A percentile compares a stretch with the other conserved stretches of the same genome.
Conservation (phyloP, 2,329 filamentous ascomycete species). For the Trichoderma lentiforme region DNA sequence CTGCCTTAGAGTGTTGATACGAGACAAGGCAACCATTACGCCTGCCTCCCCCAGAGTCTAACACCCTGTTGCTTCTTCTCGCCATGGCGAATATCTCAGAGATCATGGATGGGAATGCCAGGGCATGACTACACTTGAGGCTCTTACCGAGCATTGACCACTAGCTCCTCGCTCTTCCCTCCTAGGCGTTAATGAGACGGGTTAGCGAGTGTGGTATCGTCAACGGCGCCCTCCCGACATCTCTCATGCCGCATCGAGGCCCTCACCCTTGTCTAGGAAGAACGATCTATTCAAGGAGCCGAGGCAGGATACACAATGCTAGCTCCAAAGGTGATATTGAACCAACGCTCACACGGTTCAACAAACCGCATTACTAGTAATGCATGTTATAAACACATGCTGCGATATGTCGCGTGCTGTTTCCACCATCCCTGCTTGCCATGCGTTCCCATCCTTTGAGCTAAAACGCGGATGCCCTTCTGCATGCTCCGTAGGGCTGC, state of each 20-base stretch:
- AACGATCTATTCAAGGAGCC: not conserved
- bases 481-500: slow-evolving; percentile 9
- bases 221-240: not conserved
- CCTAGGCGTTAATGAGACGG: not conserved
- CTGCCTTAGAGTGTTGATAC: not conserved
- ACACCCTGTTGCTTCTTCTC: not conserved
- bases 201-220: not conserved
- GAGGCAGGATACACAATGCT: not conserved
- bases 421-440: not conserved
- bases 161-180: not conserved
- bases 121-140: not conserved
- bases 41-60: not conserved
- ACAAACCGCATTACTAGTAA: not conserved
- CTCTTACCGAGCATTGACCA: not conserved
- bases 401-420: not conserved
- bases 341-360: not conserved
- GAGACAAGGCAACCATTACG: not conserved
- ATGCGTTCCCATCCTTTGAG: not conserved
- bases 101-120: not conserved
- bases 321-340: not conserved
- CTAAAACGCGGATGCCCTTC: not conserved
- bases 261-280: not conserved
- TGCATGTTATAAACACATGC: not conserved
- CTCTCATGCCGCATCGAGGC: not conserved
- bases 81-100: not conserved